Evolutionary conservation across 2,329 filamentous ascomycete species (phyloP).

Genomic region (Diplodia mutila): DNA sequence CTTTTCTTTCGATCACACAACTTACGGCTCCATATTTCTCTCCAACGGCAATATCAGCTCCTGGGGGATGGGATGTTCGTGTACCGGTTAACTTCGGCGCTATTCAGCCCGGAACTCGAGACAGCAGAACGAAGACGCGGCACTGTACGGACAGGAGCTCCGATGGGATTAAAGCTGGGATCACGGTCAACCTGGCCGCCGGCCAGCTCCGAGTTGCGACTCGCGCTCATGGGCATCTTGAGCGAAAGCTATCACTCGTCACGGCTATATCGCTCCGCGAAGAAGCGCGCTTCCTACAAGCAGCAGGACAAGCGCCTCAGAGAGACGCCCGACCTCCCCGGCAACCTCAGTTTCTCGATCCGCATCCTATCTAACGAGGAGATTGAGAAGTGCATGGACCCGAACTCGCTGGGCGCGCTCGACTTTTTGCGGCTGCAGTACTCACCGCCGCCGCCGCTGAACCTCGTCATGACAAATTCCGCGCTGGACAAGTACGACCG

Average conservation of each 20-base stretch:
- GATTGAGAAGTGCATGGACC: conserved; percentile 80
- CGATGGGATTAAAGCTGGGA: conserved; percentile 82
- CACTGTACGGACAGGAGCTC: conserved; percentile 60
- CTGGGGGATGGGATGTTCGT: conserved; percentile 84
- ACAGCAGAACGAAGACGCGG: conserved; percentile 75
- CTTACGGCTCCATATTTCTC: conserved; percentile 69
- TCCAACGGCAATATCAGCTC: conserved; percentile 81
- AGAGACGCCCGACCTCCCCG: conserved; percentile 40
- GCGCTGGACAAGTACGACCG: conserved; percentile 80
- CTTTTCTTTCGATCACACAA: conserved; percentile 76
- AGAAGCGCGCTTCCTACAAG: conserved; percentile 25
- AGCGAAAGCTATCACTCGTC: conserved; percentile 68
- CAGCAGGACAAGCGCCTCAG: conserved; percentile 18
- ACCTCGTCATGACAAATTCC: conserved; percentile 71
- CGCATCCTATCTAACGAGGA: conserved; percentile 78
- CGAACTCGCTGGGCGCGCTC: conserved; percentile 81
- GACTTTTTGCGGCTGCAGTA: conserved; percentile 92
- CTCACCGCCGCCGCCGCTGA: conserved; percentile 71
- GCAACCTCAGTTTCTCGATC: conserved; percentile 70
- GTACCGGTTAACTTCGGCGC: conserved; percentile 74
- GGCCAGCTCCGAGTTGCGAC: conserved; percentile 86
- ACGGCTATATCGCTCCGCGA: conserved; percentile 35
- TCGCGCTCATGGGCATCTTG: conserved; percentile 85
- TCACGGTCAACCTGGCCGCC: conserved; percentile 86
- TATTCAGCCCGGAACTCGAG: conserved; percentile 83